Base-by-base conservation (phyloP, 176 grass and related monocot species). In the Poa annua region DNA sequence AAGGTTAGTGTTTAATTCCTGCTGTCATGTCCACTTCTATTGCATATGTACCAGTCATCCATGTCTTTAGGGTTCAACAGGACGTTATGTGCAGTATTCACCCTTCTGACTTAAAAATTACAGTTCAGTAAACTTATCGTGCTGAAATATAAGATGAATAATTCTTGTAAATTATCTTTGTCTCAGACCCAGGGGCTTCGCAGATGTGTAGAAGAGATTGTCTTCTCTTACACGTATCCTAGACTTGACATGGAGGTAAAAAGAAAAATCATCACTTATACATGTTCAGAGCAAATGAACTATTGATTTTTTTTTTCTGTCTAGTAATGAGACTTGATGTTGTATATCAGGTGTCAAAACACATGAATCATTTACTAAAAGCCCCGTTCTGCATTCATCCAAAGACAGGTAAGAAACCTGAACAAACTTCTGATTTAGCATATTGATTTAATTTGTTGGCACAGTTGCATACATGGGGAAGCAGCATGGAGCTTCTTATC, bases 331-430 rank as follows among this genome's bases (percentile, higher is more conserved):
- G 33, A 63, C 2, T 49, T 80, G 17, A 74, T 76, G 59, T 66
- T 36, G 14, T 64, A 57, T 76, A 57, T 77, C 81, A 98, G 96
- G 93, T 98, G 33, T 95, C 93, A 54, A 98, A 96, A 79, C 92
- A 93, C 80, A 98, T 96, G 93, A 98, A 98, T 59, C 96, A 99
- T 85, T 93, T 99, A 75, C 86, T 99, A 29, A 99, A 99, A 83
- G 96, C 93, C 7, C 96, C 93, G 29, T 99, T 99, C 68, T 99
- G 93, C 39, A 87, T 99, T 64, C 96, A 99, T 49, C 93, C 96
- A 20, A 94, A 91, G 79, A 99, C 96, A 88, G 93, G 96, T 99
- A 88, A 63, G 22, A 57, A 26, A 17, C n/a, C n/a, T 12, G 29
- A 49, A 8, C 12, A 73, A 4, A 64, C 35, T 55, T 77, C n/a